Evolutionary conservation across 2,329 filamentous ascomycete species (phyloP).

Genomic region (Hymenoscyphus occultus): DNA sequence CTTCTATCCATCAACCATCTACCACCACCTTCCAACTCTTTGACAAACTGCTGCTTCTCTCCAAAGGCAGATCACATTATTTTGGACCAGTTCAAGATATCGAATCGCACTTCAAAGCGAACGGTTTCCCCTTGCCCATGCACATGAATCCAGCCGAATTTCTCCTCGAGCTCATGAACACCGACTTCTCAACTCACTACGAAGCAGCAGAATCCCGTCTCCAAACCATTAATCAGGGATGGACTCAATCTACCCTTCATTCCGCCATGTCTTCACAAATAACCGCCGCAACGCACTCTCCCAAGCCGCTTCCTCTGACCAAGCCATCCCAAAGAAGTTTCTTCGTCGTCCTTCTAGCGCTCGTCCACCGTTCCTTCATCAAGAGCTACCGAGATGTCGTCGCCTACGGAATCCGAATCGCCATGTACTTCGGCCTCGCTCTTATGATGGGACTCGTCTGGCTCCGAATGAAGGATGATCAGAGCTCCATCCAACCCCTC

Average conservation of each 20-base stretch:
- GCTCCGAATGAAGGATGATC: slow-evolving; percentile 65
- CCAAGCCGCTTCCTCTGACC: slow-evolving; percentile 16
- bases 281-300: slow-evolving; percentile 18
- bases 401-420: slow-evolving; percentile 77
- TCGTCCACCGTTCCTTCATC: slow-evolving; percentile 76
- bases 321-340: slow-evolving; percentile 34
- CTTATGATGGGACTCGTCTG: slow-evolving; percentile 89
- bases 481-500: slow-evolving; percentile 74
- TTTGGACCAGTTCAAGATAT: slow-evolving; percentile 62
- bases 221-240: slow-evolving; percentile 51
- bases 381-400: slow-evolving; percentile 83
- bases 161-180: slow-evolving; percentile 74
- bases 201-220: slow-evolving; percentile 48
- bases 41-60: slow-evolving; percentile 74
- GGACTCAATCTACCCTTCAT: slow-evolving; percentile 49
- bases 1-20: slow-evolving; percentile 83
- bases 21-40: slow-evolving; percentile 77
- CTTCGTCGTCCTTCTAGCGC: slow-evolving; percentile 52
- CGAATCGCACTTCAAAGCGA: slow-evolving; percentile 58
- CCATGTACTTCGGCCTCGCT: slow-evolving; percentile 77
- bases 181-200: slow-evolving; percentile 62
- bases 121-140: slow-evolving; percentile 61
- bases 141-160: slow-evolving; percentile 80
- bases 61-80: slow-evolving; percentile 67
- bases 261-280: slow-evolving; percentile 35